These are phyloP conservation scores for Rhodotorula sp. DNA, from an alignment of 1,284 basidiomycete species.

Conservation along the genomic window DNA sequence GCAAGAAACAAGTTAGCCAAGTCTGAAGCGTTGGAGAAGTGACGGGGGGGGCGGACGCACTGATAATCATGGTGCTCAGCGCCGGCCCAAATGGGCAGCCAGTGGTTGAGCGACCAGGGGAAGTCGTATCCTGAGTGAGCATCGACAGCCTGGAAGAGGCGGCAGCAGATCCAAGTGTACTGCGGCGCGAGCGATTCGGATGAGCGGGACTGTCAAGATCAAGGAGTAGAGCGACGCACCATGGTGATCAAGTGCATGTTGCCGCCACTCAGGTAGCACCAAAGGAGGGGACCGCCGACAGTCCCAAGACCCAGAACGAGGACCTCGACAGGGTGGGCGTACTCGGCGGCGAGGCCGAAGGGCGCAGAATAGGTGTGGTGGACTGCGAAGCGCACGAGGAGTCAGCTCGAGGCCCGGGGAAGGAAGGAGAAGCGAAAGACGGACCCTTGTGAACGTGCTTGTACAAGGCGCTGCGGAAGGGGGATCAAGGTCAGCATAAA, in stretches of 20 bases:
- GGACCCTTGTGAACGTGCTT: slow-evolving; percentile 87
- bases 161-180: slow-evolving; percentile 80
- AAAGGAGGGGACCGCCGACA: slow-evolving; percentile 68
- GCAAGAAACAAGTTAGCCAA: neutral
- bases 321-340: slow-evolving; percentile 57
- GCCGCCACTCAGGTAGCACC: slow-evolving; percentile 63
- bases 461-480: slow-evolving; percentile 60
- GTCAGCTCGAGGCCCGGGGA: neutral
- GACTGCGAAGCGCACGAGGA: neutral
- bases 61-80: slow-evolving; percentile 72
- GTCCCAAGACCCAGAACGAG: slow-evolving; percentile 48
- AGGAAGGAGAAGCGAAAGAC: neutral
- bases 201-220: neutral
- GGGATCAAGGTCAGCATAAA: neutral
- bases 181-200: neutral
- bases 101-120: slow-evolving; percentile 94
- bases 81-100: slow-evolving; percentile 95
- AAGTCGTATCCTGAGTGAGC: slow-evolving; percentile 94
- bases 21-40: slow-evolving; percentile 42
- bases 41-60: slow-evolving; percentile 40
- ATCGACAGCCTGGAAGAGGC: slow-evolving; percentile 96
- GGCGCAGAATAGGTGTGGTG: slow-evolving; percentile 97
- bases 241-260: slow-evolving; percentile 88
- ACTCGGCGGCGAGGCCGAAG: slow-evolving; percentile 96
- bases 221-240: slow-evolving; percentile 7